These are phyloP conservation scores for Margaritispora aquatica DNA, from an alignment of 495 filamentous ascomycete genomes.

Conservation along the genomic window DNA sequence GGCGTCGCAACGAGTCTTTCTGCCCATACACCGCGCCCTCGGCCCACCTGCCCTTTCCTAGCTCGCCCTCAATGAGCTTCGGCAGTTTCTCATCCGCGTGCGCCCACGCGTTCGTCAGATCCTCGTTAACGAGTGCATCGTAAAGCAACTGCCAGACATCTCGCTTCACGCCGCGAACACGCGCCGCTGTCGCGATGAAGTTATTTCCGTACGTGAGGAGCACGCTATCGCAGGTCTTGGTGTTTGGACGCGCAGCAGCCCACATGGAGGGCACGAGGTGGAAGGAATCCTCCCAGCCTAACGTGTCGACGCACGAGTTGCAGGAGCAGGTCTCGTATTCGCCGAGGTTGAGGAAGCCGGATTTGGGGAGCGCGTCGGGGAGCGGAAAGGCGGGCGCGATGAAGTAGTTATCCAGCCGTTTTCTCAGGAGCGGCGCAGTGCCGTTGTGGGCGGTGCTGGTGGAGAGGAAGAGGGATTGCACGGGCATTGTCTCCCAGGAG, in stretches of 20 bases:
- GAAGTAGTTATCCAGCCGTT: constrained; percentile 30
- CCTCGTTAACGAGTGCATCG: constrained; percentile 24
- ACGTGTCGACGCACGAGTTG: constrained; percentile 28
- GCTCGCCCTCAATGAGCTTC: constrained; percentile 15
- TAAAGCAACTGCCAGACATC: constrained; percentile 26
- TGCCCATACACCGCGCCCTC: constrained; percentile 10
- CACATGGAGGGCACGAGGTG: constrained; percentile 27
- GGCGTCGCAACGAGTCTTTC: constrained; percentile 23
- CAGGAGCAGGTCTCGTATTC: constrained; percentile 28
- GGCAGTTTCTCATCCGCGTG: constrained; percentile 17
- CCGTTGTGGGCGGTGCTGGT: constrained; percentile 29
- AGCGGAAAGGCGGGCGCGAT: constrained; percentile 6
- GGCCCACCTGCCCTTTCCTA: constrained; percentile 9
- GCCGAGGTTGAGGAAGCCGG: constrained; percentile 37
- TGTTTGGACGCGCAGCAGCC: constrained; percentile 1
- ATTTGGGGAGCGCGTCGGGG: constrained; percentile 23
- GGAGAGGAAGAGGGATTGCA: constrained; percentile 35
- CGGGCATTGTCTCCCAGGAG: constrained; percentile 34
- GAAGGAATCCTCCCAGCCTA: constrained; percentile 29
- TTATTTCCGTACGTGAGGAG: constrained; percentile 37
- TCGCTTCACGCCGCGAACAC: constrained; percentile 28
- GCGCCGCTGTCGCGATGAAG: constrained; percentile 35
- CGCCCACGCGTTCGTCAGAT: constrained; percentile 26
- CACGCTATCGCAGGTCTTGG: constrained; percentile 18
- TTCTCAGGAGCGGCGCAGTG: constrained; percentile 16